These are phyloP conservation scores for Euphorbia tirucalli DNA, from an alignment of 345 rosid species.

Conservation along the genomic window DNA sequence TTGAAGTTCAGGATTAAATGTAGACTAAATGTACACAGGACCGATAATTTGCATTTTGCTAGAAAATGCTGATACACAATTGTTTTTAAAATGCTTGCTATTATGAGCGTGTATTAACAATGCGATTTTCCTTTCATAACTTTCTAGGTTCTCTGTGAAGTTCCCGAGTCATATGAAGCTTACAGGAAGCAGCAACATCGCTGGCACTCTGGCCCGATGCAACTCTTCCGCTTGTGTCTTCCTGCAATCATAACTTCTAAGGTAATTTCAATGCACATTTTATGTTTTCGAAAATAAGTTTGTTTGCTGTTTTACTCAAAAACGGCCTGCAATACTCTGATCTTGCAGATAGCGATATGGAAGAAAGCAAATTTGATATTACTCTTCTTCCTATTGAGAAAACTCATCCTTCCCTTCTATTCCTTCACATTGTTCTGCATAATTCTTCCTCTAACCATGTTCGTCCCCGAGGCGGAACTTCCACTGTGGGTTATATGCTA, in stretches of 20 bases:
- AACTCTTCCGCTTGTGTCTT: conserved; percentile 82
- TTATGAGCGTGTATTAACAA: too few species aligned
- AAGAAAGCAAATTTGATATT: conserved; percentile 77
- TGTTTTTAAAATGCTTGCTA: too few species aligned
- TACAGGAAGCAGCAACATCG: conserved; percentile 94
- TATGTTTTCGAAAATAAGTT: neutral
- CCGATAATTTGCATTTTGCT: too few species aligned
- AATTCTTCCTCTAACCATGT: conserved; percentile 85
- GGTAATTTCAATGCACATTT: conserved; percentile 36
- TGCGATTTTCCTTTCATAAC: too few species aligned
- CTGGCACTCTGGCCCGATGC: conserved; percentile 96
- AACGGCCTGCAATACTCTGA: conserved; percentile 7
- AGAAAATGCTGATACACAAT: too few species aligned
- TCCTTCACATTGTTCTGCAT: conserved; percentile 87
- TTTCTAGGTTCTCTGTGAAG: conserved; percentile 91
- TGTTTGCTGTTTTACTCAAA: conserved; percentile 8
- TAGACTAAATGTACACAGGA: too few species aligned
- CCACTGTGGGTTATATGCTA: conserved; percentile 86
- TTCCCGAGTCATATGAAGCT: conserved; percentile 87
- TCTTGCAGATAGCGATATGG: conserved; percentile 69
- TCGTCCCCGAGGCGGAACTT: conserved; percentile 83
- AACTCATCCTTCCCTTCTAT: conserved; percentile 86
- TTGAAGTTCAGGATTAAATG: too few species aligned
- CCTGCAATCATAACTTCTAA: conserved; percentile 70
- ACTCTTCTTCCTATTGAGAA: conserved; percentile 72